phyloP scores from a whole-genome alignment of 306 rosid genomes.

The Fragaria iinumae region DNA sequence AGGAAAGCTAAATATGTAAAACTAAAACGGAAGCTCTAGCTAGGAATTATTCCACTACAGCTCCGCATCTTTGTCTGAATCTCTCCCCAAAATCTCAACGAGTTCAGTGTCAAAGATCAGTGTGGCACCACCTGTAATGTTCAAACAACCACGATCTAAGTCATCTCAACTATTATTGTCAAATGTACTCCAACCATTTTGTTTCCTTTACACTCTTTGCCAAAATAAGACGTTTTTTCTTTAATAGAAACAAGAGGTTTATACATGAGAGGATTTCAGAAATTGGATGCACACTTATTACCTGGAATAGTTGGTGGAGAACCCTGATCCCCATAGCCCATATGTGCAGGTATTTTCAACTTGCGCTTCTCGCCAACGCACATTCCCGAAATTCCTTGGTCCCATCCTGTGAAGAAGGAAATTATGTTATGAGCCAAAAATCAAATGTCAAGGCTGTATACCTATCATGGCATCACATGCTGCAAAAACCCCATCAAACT shows the following conservation, averaged over 20 bases:
- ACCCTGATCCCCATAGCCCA: conserved; percentile 91
- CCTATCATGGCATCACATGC: background rate
- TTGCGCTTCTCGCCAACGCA: conserved; percentile 97
- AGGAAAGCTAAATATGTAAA: background rate
- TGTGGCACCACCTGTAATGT: conserved; percentile 83
- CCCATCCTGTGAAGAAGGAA: conserved; percentile 72
- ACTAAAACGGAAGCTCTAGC: background rate
- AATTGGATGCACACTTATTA: conserved; percentile 21
- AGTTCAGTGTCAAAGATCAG: conserved; percentile 93
- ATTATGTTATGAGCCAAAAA: background rate
- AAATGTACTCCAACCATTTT: background rate
- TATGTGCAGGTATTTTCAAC: conserved; percentile 87
- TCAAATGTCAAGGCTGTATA: background rate
- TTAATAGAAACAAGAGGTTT: too few species aligned
- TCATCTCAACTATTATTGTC: background rate
- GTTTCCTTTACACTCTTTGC: conserved; percentile 2
- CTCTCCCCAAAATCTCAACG: conserved; percentile 71
- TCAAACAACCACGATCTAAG: conserved; percentile 8
- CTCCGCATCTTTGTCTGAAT: conserved; percentile 29
- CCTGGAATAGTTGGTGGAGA: conserved; percentile 97
- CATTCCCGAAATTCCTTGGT: conserved; percentile 92
- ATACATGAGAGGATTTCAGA: background rate
- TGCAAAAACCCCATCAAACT: background rate
- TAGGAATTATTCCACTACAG: conserved; percentile 17
- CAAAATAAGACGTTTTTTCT: conserved; percentile 3